Conservation (phyloP, 331 rosid species). For the Malus hybrid region DNA sequence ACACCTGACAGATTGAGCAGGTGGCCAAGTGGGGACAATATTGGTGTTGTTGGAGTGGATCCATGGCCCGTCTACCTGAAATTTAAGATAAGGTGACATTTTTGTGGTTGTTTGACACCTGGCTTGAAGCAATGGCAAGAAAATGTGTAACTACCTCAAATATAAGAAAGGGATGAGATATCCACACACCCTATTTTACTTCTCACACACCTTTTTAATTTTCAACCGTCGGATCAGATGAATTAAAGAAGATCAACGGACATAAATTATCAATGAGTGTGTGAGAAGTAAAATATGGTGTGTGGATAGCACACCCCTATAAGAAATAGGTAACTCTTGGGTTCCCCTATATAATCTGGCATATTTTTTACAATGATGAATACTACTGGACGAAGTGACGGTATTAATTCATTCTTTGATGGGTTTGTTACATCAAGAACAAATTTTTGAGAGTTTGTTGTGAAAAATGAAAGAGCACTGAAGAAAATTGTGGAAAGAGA, state of each 20-base stretch:
- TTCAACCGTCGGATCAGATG: too few species aligned
- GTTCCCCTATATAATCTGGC: background rate
- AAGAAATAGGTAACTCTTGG: background rate
- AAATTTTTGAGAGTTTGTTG: background rate
- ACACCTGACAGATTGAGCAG: too few species aligned
- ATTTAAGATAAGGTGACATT: too few species aligned
- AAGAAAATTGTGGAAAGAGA: background rate
- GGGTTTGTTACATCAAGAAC: background rate
- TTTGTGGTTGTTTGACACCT: too few species aligned
- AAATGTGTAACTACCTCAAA: background rate
- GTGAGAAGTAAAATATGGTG: too few species aligned
- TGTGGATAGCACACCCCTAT: background rate
- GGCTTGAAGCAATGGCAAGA: background rate
- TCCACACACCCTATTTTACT: too few species aligned
- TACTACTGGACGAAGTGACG: background rate
- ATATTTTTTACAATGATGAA: background rate
- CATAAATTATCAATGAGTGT: too few species aligned
- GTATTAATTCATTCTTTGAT: background rate
- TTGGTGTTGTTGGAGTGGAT: too few species aligned
- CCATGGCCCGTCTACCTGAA: too few species aligned
- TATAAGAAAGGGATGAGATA: background rate
- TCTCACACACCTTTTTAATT: too few species aligned
- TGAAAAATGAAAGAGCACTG: background rate
- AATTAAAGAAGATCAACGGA: too few species aligned
- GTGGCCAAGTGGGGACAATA: too few species aligned